These are phyloP conservation scores for Tuber calosporum DNA, from an alignment of 495 filamentous ascomycete species.

Conservation along the genomic window DNA sequence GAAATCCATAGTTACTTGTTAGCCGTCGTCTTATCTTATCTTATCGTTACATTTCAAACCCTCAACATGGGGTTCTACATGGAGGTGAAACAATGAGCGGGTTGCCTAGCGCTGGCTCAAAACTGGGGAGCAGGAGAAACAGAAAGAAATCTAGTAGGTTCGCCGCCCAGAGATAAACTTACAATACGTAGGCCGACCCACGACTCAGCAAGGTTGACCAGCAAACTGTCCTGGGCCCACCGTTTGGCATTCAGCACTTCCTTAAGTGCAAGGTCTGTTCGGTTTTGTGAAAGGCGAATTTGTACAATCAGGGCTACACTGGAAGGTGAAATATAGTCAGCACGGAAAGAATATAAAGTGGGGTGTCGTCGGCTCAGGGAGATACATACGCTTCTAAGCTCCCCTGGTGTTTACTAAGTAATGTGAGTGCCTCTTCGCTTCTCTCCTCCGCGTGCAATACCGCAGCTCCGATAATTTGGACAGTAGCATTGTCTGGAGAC, in stretches of 20 bases:
- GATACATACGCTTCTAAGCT: slow-evolving; percentile 67
- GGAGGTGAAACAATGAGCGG: not conserved
- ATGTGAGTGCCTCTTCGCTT: slow-evolving; percentile 71
- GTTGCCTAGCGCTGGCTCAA: not conserved
- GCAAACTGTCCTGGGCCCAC: slow-evolving; percentile 90
- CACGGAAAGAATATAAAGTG: not conserved
- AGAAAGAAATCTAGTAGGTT: not conserved
- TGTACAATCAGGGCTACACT: slow-evolving; percentile 70
- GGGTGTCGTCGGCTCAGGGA: not conserved
- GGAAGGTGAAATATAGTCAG: not conserved
- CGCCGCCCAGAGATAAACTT: slow-evolving; percentile 41
- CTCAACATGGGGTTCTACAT: not conserved
- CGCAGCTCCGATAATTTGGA: slow-evolving; percentile 72
- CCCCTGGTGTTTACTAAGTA: slow-evolving; percentile 76
- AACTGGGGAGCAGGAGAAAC: not conserved
- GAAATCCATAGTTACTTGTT: not conserved
- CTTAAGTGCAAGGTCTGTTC: slow-evolving; percentile 79
- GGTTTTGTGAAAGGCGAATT: slow-evolving; percentile 85
- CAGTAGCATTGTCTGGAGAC: slow-evolving; percentile 64
- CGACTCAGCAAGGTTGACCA: slow-evolving; percentile 90
- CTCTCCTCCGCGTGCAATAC: slow-evolving; percentile 69
- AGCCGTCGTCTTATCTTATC: slow-evolving; percentile 14
- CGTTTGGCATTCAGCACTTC: slow-evolving; percentile 81
- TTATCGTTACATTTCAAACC: not conserved
- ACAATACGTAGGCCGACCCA: slow-evolving; percentile 89